These are phyloP conservation scores for Aspergillaceae sp. DNA, from an alignment of 2,329 filamentous ascomycete species.

Conservation along the genomic window DNA sequence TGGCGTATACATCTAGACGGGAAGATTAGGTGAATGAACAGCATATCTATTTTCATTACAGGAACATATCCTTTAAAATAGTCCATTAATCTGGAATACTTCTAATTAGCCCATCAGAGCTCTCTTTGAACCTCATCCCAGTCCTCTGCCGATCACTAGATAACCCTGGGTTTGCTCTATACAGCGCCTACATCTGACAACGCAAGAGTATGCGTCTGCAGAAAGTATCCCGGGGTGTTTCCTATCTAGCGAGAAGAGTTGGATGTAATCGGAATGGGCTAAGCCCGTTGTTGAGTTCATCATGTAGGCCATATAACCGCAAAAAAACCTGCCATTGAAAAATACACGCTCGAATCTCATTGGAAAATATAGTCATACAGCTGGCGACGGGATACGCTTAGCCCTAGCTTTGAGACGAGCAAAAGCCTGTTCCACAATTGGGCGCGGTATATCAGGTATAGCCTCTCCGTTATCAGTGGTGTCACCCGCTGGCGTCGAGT, in stretches of 20 bases:
- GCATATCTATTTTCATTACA: too few species aligned
- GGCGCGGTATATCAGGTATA: constrained; percentile 36
- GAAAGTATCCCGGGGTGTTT: background rate
- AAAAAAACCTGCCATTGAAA: background rate
- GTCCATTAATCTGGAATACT: too few species aligned
- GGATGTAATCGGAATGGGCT: constrained; percentile 12
- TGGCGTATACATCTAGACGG: too few species aligned
- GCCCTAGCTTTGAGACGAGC: constrained; percentile 29
- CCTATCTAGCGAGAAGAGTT: constrained; percentile 1
- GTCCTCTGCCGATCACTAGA: constrained; percentile 3
- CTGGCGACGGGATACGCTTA: constrained; percentile 10
- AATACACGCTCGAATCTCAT: background rate
- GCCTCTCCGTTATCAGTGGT: constrained; percentile 22
- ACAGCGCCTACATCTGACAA: constrained; percentile 23
- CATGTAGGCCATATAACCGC: constrained; percentile 17
- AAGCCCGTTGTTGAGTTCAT: constrained; percentile 26
- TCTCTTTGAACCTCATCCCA: constrained; percentile 34
- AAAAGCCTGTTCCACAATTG: constrained; percentile 36
- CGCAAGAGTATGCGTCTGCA: constrained; percentile 25
- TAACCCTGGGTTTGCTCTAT: background rate
- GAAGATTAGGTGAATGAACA: too few species aligned
- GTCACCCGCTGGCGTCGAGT: constrained; percentile 5
- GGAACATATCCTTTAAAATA: too few species aligned
- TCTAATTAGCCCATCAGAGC: constrained; percentile 28
- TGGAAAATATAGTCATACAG: background rate